Base-by-base conservation (phyloP, 768 basidiomycete genomes). In the Mycena sanguinolenta region DNA sequence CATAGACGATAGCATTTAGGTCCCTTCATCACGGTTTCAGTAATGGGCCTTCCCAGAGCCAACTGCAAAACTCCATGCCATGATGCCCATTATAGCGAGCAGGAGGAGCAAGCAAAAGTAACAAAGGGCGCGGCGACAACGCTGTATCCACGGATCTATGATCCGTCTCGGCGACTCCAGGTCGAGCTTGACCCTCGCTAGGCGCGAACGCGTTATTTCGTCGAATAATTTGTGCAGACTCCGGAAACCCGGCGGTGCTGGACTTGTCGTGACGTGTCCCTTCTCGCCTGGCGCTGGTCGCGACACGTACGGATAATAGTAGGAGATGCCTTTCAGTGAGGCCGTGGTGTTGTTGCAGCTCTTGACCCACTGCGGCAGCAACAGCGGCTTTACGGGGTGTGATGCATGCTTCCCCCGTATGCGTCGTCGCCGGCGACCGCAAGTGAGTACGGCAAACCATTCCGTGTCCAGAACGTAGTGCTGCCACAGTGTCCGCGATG, bases 301-400 rank as follows among this genome's bases (percentile, higher is more conserved):
- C 55, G 72, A 73, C 5, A 73, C 72, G 63, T 70, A 73, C n/a
- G 72, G 72, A 58, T 73, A 73, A 34, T 73, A 73, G 62, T 73
- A 73, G n/a, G 72, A 66, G 54, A 73, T 73, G 44, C 72, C 72
- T n/a, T 67, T 54, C 27, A 73, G 49, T 58, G 68, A 58, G 16
- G 72, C 55, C 27, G 61, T 23, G 21, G 63, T 36, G 65, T 70
- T 61, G 58, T 53, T 61, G 60, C n/a, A n/a, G n/a, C 27, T 30
- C n/a, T 61, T 50, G n/a, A 73, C 72, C 72, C 72, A 73, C 28
- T 59, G 69, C n/a, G 72, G 72, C 21, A 73, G 69, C 32, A 73
- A 39, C 27, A 70, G 65, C 36, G 61, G 65, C 50, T 73, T 70
- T 54, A 12, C 8, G 9, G 53, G 23, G 12, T 25, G 38, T 14